A percentile compares a stretch with the other conserved stretches of the same genome.
phyloP scores from a whole-genome alignment of 208 protist species.

The Leishmania amazonensis region DNA sequence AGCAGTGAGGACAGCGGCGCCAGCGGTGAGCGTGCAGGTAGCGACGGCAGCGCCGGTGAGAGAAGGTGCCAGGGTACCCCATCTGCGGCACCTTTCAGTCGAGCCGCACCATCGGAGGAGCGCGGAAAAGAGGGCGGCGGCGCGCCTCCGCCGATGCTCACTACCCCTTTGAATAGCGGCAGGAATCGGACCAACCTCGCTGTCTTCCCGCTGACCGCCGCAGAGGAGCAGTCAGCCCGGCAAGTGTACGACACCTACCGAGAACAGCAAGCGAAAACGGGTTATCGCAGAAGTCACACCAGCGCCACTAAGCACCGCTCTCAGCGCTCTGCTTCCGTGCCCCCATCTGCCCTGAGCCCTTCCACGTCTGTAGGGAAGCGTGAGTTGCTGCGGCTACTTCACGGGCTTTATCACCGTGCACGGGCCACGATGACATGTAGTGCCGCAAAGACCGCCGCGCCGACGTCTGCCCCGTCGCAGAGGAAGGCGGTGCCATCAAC shows the following conservation, averaged over 20 bases:
- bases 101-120: background rate
- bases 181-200: background rate
- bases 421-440: background rate
- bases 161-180: background rate
- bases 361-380: background rate
- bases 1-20: slow-evolving; percentile 6
- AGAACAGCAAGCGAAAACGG: background rate
- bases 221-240: slow-evolving; percentile 4
- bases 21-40: background rate
- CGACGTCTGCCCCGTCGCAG: background rate
- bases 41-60: background rate
- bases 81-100: background rate
- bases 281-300: background rate
- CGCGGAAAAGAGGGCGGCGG: background rate
- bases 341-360: slow-evolving; percentile 1
- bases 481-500: background rate
- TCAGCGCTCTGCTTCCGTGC: background rate
- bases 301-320: background rate
- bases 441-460: background rate
- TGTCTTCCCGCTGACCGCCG: slow-evolving; percentile 4
- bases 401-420: slow-evolving; percentile 10
- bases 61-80: background rate
- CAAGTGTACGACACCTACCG: slow-evolving; percentile 6
- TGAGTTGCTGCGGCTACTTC: slow-evolving; percentile 13
- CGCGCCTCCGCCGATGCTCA: background rate